Evolutionary conservation across 768 basidiomycete species (phyloP), one percentile per base, ranked within the genome.

Genomic region (Dacryopinax spathularia): DNA sequence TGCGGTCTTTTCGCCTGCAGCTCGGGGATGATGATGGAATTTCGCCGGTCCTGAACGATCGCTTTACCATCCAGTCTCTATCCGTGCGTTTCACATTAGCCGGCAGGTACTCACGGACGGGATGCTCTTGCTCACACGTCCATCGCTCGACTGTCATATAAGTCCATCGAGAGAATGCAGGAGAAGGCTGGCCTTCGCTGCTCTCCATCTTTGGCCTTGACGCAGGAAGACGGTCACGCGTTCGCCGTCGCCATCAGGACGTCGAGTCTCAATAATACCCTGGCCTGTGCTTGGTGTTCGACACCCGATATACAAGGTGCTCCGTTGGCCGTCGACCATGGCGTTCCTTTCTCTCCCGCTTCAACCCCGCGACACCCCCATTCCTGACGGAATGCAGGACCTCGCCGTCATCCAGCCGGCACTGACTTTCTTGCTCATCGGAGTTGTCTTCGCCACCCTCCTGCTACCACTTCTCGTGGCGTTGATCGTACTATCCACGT

Each of bases 381-480:
- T 70, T 9, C 73, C 73, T 1, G 68, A 68, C 2, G 73, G 73
- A 3, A 33, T 71, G 43, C 72, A 72, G 63, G 73, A 69, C 60
- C 65, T 75, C 29, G 71, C 72, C 20, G 65, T 64, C 59, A 66
- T 72, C 37, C 66, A 67, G 9, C 68, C 70, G 27, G 66, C 69
- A 5, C 22, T 73, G 5, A 67, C 67, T 25, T 64, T 69, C 25
- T 41, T 74, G 33, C 68, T 75, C 65, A 69, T 75, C 31, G 68
- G 68, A 1, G 72, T 74, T 35, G 70, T 72, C 0, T 73, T 76
- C 61, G 62, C 72, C 33, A 67, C 71, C 2, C 68, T 75, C 13
- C 72, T 77, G 9, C 65, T 77, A 18, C 74, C 76, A 1, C 64
- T 77, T 13, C 67, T 76, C 15, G 60, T 76, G 20, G 66, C 69